These are phyloP conservation scores for Globisporangium nodosum DNA, from an alignment of 352 stramenopile genomes.

Conservation along the genomic window DNA sequence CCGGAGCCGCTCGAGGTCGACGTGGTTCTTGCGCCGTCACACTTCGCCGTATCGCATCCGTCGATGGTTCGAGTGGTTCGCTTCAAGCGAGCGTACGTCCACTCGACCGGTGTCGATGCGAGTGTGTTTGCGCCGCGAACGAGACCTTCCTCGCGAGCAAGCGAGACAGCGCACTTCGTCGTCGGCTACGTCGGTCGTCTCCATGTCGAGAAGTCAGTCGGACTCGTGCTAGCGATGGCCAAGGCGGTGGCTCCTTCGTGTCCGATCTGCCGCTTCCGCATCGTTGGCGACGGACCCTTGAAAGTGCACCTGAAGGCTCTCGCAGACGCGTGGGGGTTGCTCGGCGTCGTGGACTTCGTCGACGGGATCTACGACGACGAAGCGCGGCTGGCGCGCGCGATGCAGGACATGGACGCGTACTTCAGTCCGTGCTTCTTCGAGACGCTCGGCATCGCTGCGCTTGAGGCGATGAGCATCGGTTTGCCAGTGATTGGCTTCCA, in stretches of 20 bases:
- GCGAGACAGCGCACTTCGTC: slow-evolving; percentile 16
- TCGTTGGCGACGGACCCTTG: slow-evolving; percentile 35
- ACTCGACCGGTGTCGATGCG: slow-evolving; percentile 39
- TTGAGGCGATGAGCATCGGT: slow-evolving; percentile 57
- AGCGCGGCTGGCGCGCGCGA: slow-evolving; percentile 16
- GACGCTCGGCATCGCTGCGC: slow-evolving; percentile 42
- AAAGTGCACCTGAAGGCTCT: slow-evolving; percentile 21
- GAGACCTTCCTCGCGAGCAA: background rate
- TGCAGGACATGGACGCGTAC: slow-evolving; percentile 37
- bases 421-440: slow-evolving; percentile 38
- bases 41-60: slow-evolving; percentile 40
- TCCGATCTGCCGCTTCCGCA: slow-evolving; percentile 16
- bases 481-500: slow-evolving; percentile 48
- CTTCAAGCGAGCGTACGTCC: slow-evolving; percentile 19
- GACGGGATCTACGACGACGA: slow-evolving; percentile 47
- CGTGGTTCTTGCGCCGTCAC: slow-evolving; percentile 44
- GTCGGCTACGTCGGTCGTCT: slow-evolving; percentile 46
- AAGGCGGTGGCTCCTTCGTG: slow-evolving; percentile 21
- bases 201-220: slow-evolving; percentile 43
- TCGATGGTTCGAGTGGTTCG: slow-evolving; percentile 24
- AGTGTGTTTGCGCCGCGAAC: slow-evolving; percentile 24
- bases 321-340: slow-evolving; percentile 25
- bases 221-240: slow-evolving; percentile 27
- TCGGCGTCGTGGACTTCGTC: slow-evolving; percentile 27
- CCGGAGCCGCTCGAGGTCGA: slow-evolving; percentile 33